phyloP scores from a whole-genome alignment of 139 green algal genomes.

The Chlamydomonas schloesseri region DNA sequence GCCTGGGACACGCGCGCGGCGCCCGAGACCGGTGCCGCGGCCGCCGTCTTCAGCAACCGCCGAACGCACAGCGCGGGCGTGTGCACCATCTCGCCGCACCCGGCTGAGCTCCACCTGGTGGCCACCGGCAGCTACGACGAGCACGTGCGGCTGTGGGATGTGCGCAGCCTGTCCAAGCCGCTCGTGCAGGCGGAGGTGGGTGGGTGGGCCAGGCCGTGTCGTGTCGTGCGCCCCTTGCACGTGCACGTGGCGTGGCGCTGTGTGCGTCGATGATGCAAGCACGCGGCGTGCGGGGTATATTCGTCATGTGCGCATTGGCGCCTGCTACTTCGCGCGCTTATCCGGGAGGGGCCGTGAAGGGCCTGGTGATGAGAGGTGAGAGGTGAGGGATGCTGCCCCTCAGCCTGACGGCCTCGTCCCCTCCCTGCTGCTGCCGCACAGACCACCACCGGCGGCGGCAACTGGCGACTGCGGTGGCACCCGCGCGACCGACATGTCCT shows the following conservation, averaged over 20 bases:
- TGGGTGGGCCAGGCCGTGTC: too few relatives aligned
- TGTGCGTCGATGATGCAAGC: too few relatives aligned
- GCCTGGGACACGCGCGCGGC: constrained; percentile 65
- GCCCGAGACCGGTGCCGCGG: too few relatives aligned
- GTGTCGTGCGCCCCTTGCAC: too few relatives aligned
- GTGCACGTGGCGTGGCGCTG: too few relatives aligned
- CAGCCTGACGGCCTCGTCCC: neutral
- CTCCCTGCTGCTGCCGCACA: constrained; percentile 42
- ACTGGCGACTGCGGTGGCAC: constrained; percentile 90
- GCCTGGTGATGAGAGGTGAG: too few relatives aligned
- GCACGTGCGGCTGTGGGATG: constrained; percentile 84
- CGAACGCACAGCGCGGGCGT: constrained; percentile 85
- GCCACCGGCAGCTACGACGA: constrained; percentile 94
- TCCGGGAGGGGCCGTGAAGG: too few relatives aligned
- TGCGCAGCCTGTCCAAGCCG: constrained; percentile 50
- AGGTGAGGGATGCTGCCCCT: too few relatives aligned
- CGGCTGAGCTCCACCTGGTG: constrained; percentile 61
- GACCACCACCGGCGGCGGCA: constrained; percentile 79
- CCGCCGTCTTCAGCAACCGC: constrained; percentile 58
- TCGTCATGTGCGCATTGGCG: too few relatives aligned
- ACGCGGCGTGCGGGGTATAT: too few relatives aligned
- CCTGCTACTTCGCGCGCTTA: too few relatives aligned
- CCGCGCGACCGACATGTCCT: constrained; percentile 64
- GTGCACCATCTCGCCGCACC: constrained; percentile 79
- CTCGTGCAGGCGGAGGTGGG: constrained; percentile 18